Evolutionary conservation across 306 rosid species (phyloP), one percentile per base, ranked within the genome.

Genomic region (Medicago ruthenica): DNA sequence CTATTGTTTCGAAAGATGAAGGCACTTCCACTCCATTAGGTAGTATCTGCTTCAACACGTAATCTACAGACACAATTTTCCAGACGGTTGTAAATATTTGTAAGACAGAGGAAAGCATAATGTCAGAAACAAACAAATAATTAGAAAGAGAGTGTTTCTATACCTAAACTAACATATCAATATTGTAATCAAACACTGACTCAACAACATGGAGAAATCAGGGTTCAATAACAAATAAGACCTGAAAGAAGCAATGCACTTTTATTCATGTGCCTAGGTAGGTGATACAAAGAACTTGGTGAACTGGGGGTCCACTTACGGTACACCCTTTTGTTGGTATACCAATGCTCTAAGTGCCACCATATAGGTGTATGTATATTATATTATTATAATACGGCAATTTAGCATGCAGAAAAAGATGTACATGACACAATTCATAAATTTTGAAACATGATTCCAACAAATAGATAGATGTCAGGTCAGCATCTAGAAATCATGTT

Each of bases 1-100:
- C 98, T 83, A 95, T 84, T 58, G 98, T 92, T 80, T 95, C 98
- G 79, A 95, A 95, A 14, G 98, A 95, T 17, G 97, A 92, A 42
- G 98, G 98, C 70, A 90, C 93, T 83, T 95, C 98, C 18, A 85
- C 83, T 83, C 93, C 92, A 8, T 83, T 71, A 67, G 97, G 97
- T 57, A 95, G 86, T 80, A 92, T 89, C 82, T 92, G 96, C 85
- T 95, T 95, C 88, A 95, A 85, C 58, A 90, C 85, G 58, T 95
- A 91, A 84, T 95, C 98, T 95, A 84, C 70, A 82, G 76, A 73
- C 64, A 83, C 3, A 83, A 62, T 51, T 50, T 11, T 21, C 69
- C 55, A 72, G 24, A 74, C 20, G 54, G 13, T 40, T 62, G 36
- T 37, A 74, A 57, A 47, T 13, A 21, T 42, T 51, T 6, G 76